Percentiles rank a stretch among this genome's conserved stretches.
Evolutionary conservation across 1,139 yeast species (phyloP).

Genomic region (Suhomyces bribrorum): DNA sequence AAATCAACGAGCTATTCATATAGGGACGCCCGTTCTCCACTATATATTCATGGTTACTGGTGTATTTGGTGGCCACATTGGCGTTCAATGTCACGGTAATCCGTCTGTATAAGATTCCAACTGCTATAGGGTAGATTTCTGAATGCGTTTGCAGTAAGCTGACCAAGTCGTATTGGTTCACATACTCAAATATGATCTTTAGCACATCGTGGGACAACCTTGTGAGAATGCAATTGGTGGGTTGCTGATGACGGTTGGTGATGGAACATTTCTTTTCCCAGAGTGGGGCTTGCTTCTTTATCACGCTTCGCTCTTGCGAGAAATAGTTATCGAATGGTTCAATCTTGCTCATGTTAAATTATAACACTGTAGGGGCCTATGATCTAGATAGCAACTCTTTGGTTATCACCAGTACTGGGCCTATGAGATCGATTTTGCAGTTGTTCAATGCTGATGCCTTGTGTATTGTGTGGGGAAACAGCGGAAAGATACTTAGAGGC

Average conservation of each 20-base stretch:
- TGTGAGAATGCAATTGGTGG: constrained; percentile 10
- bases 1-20: constrained; percentile 37
- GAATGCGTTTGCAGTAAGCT: constrained; percentile 28
- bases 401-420: too few species aligned
- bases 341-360: too few species aligned
- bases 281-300: background rate
- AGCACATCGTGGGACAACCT: constrained; percentile 18
- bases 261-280: too few species aligned
- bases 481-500: too few species aligned
- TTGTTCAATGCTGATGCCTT: too few species aligned
- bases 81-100: constrained; percentile 35
- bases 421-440: too few species aligned
- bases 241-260: too few species aligned
- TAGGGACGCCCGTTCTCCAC: constrained; percentile 32
- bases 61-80: constrained; percentile 29
- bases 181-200: constrained; percentile 20
- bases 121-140: constrained; percentile 25
- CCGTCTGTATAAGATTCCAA: constrained; percentile 30
- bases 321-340: too few species aligned
- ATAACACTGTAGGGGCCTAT: too few species aligned
- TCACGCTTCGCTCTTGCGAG: too few species aligned
- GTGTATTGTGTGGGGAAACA: too few species aligned
- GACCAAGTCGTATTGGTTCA: constrained; percentile 36
- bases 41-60: constrained; percentile 21
- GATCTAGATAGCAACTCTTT: too few species aligned